These are phyloP conservation scores for Orychophragmus violaceus DNA, from an alignment of 345 rosid species.

Conservation along the genomic window DNA sequence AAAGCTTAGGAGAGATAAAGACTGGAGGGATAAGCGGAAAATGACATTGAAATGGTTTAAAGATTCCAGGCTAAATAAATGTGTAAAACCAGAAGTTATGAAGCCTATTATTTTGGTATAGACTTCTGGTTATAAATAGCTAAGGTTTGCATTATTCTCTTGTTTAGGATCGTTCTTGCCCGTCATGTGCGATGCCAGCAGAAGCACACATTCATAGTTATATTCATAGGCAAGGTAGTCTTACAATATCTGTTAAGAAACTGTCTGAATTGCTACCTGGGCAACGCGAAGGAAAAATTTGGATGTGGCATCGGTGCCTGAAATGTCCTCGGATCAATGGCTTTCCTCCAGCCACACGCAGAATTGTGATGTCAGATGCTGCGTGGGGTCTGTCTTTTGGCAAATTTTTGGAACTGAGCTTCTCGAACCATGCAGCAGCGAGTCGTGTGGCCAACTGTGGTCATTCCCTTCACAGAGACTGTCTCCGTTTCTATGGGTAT, in stretches of 20 bases:
- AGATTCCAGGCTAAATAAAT: conserved; percentile 8
- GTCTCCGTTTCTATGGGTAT: conserved; percentile 99
- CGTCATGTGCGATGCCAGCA: conserved; percentile 81
- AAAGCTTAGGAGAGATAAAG: neutral
- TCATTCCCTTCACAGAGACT: conserved; percentile 97
- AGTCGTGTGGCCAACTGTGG: conserved; percentile 99
- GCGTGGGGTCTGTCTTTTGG: conserved; percentile 98
- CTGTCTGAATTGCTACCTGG: conserved; percentile 70
- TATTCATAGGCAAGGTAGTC: conserved; percentile 92
- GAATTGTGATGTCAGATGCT: conserved; percentile 96
- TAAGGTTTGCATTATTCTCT: conserved; percentile 13
- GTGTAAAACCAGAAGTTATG: neutral
- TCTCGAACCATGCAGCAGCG: conserved; percentile 98
- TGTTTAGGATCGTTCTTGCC: conserved; percentile 58
- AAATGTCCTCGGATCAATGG: conserved; percentile 77
- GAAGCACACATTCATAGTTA: conserved; percentile 97
- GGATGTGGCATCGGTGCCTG: conserved; percentile 99
- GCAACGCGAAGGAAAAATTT: conserved; percentile 86
- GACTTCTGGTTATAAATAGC: conserved; percentile 7
- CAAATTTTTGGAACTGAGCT: conserved; percentile 94
- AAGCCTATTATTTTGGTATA: conserved; percentile 7
- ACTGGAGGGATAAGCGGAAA: neutral
- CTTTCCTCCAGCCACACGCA: conserved; percentile 88
- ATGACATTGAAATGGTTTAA: neutral
- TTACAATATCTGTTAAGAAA: conserved; percentile 87